Evolutionary conservation across 1,139 yeast genomes (phyloP).

Genomic region (Magnusiomyces tetraspermus): DNA sequence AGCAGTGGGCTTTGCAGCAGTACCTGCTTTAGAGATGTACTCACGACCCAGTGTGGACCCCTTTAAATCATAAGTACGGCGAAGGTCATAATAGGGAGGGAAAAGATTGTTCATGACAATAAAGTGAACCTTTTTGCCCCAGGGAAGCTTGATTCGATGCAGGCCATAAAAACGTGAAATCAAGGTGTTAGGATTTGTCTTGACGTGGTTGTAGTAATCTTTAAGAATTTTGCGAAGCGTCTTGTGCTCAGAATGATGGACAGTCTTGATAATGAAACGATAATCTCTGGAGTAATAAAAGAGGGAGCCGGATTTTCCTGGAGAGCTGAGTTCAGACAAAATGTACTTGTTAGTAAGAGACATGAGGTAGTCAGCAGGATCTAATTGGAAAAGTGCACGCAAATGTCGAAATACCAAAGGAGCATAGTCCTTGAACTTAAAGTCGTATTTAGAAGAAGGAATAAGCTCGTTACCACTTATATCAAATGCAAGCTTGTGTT

Average conservation of each 20-base stretch:
- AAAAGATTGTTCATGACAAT: slow-evolving; percentile 94
- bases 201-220: slow-evolving; percentile 74
- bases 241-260: slow-evolving; percentile 86
- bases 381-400: slow-evolving; percentile 69
- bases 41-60: slow-evolving; percentile 86
- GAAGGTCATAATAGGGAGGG: slow-evolving; percentile 89
- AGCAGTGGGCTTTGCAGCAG: slow-evolving; percentile 17
- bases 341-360: slow-evolving; percentile 90
- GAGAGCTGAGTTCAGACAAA: slow-evolving; percentile 85
- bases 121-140: slow-evolving; percentile 79
- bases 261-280: slow-evolving; percentile 89
- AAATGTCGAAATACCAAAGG: slow-evolving; percentile 91
- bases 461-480: slow-evolving; percentile 82
- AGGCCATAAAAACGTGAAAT: slow-evolving; percentile 91
- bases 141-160: slow-evolving; percentile 86
- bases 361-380: slow-evolving; percentile 91
- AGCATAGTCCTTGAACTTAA: slow-evolving; percentile 91
- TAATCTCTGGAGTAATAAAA: slow-evolving; percentile 92
- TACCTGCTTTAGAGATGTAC: slow-evolving; percentile 23
- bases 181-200: slow-evolving; percentile 76
- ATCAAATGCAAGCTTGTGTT: slow-evolving; percentile 77
- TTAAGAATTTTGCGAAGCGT: slow-evolving; percentile 66
- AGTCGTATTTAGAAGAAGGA: slow-evolving; percentile 89
- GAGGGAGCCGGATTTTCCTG: slow-evolving; percentile 95
- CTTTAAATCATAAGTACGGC: slow-evolving; percentile 78